These are phyloP conservation scores for Lepidium sativum DNA, from an alignment of 345 rosid species.

Conservation along the genomic window DNA sequence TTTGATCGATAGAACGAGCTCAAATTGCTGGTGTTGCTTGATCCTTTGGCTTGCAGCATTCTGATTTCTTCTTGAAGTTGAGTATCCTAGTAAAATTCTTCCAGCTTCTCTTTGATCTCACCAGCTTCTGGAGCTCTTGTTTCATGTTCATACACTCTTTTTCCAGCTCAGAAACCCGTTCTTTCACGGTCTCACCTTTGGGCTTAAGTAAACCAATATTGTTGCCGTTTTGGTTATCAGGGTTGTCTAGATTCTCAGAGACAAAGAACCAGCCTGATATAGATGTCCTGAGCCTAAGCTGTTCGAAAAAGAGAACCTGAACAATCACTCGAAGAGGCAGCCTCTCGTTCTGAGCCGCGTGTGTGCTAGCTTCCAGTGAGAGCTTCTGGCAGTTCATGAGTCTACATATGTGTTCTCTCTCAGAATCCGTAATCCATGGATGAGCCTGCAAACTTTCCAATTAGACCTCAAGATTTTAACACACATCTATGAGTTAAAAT, in stretches of 20 bases:
- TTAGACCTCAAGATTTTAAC: not conserved
- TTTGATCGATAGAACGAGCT: not conserved
- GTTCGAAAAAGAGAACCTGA: conserved; percentile 77
- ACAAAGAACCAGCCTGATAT: conserved; percentile 65
- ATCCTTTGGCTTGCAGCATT: conserved; percentile 43
- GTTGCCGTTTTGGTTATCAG: conserved; percentile 30
- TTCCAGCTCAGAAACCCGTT: conserved; percentile 56
- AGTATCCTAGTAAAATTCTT: conserved; percentile 42
- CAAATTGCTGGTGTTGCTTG: conserved; percentile 27
- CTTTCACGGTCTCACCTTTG: conserved; percentile 36
- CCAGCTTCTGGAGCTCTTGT: conserved; percentile 53
- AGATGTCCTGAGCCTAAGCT: conserved; percentile 64
- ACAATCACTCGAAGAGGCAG: conserved; percentile 67
- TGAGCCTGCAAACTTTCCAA: conserved; percentile 42
- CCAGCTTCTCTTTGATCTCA: conserved; percentile 51
- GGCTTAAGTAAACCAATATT: conserved; percentile 20
- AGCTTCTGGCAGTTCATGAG: conserved; percentile 81
- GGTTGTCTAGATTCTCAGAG: conserved; percentile 50
- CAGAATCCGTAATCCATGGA: conserved; percentile 70
- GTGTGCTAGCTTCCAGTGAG: conserved; percentile 76
- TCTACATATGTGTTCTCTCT: conserved; percentile 68
- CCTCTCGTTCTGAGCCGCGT: conserved; percentile 83
- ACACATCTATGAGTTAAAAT: not conserved
- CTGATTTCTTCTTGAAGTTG: conserved; percentile 44
- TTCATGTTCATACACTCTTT: conserved; percentile 64